phyloP scores from a whole-genome alignment of 148 eudicot genomes.

The Tetragonia tetragonoides region DNA sequence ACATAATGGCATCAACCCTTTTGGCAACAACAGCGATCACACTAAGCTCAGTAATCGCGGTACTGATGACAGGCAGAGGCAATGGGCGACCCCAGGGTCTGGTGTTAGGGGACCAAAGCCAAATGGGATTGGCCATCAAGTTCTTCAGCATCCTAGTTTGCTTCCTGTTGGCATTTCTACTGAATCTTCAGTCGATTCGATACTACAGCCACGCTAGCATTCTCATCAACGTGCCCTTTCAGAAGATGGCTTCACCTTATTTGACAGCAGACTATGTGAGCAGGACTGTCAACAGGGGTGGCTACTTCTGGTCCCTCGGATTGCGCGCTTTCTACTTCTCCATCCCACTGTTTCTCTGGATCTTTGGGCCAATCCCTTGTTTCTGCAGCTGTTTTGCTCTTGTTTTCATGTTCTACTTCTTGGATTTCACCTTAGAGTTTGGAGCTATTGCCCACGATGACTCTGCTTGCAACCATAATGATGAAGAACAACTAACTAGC shows the following conservation, averaged over 20 bases:
- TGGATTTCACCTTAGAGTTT: constrained; percentile 53
- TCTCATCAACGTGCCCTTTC: constrained; percentile 72
- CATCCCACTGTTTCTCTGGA: constrained; percentile 78
- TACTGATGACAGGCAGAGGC: constrained; percentile 51
- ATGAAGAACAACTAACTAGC: constrained; percentile 31
- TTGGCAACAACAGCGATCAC: constrained; percentile 85
- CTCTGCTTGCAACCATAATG: constrained; percentile 9
- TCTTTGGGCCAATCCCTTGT: constrained; percentile 92
- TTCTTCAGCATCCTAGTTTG: constrained; percentile 78
- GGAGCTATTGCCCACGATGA: constrained; percentile 13
- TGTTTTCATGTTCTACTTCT: constrained; percentile 62
- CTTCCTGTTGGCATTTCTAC: constrained; percentile 66
- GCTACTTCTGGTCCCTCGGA: constrained; percentile 91
- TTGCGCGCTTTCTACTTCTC: constrained; percentile 81
- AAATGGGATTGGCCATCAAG: constrained; percentile 50
- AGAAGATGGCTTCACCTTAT: constrained; percentile 39
- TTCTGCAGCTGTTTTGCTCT: constrained; percentile 50
- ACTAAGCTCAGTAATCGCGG: constrained; percentile 82
- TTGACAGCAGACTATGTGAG: constrained; percentile 55
- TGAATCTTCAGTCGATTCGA: constrained; percentile 73
- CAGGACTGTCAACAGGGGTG: constrained; percentile 60
- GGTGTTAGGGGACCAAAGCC: constrained; percentile 47
- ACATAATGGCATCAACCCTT: constrained; percentile 96
- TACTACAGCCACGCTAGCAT: constrained; percentile 91
- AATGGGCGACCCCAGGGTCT: constrained; percentile 20